Base-by-base conservation (phyloP, 805 yeast genomes). In the Candida boidinii region DNA sequence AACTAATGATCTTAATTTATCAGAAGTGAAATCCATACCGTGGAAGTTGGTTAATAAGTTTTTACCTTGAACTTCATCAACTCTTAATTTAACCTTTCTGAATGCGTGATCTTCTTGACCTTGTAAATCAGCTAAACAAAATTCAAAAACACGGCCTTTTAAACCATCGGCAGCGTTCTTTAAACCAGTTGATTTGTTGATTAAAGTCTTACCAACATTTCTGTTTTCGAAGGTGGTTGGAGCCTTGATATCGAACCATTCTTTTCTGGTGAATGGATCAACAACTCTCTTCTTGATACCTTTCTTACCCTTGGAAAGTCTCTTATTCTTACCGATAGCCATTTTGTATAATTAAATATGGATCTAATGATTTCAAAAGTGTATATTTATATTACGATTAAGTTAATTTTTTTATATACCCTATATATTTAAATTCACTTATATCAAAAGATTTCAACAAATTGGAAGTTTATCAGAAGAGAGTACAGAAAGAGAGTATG, bases 211-310 rank as follows among this genome's bases (percentile, higher is more conserved):
- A 70, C 97, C 97, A 63, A 87, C 96, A 60, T 84, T 85, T 74
- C 96, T 88, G 83, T 85, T 86, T 72, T 88, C 96, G 61, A 88
- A 90, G 57, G 96, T 87, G 58, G 96, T 80, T 62, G 97, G 97
- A 51, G 97, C 97, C 76, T 88, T 87, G 73, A 88, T 85, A 69
- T 84, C 94, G 69, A 74, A 88, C 97, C 97, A 90, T 60, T 88
- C 97, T 75, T 90, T 90, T 72, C 88, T 87, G 80, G 95, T 76
- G 92, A 90, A 90, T 64, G 97, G 97, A 78, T 90, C 98, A 54
- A 87, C 94, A 64, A 84, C 92, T 81, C 81, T 90, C 94, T 90
- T 92, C 94, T 90, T 90, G 69, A 86, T 73, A 63, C 97, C 96
- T 73, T 90, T 90, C 86, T 82, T 81, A 63, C 92, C 90, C 65